These are phyloP conservation scores for Crithidia fasciculata DNA, from an alignment of 208 protist genomes.

Conservation along the genomic window DNA sequence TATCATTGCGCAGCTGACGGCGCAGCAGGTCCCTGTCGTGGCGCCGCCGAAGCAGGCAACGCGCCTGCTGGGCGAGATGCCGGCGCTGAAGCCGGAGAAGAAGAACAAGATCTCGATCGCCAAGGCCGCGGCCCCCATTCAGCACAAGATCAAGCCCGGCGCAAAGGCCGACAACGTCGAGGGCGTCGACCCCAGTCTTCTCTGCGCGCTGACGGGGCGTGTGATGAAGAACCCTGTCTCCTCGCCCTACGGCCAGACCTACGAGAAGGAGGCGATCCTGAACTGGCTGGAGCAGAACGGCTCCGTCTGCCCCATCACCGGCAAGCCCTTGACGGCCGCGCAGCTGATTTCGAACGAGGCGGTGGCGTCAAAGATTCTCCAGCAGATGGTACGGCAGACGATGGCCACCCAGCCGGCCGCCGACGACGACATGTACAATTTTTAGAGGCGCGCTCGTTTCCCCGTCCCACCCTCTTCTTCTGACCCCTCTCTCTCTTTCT, in stretches of 20 bases:
- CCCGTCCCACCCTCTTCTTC: neutral
- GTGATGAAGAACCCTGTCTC: constrained; percentile 92
- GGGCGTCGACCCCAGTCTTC: constrained; percentile 67
- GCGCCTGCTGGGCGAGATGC: constrained; percentile 69
- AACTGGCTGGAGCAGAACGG: constrained; percentile 89
- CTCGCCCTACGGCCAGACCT: constrained; percentile 91
- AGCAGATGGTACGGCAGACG: constrained; percentile 78
- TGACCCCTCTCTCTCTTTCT: neutral
- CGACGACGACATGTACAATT: constrained; percentile 90
- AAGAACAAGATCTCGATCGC: constrained; percentile 79
- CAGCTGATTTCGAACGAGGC: constrained; percentile 74
- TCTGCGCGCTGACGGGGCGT: constrained; percentile 86
- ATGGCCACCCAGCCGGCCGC: constrained; percentile 66
- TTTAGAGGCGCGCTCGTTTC: constrained; percentile 42
- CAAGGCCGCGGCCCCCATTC: constrained; percentile 67
- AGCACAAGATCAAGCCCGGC: constrained; percentile 43
- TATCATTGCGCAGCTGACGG: constrained; percentile 47
- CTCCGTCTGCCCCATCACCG: constrained; percentile 90
- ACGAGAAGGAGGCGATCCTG: constrained; percentile 86
- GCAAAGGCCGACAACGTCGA: constrained; percentile 52
- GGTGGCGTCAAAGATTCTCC: constrained; percentile 75
- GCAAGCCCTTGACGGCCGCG: constrained; percentile 68
- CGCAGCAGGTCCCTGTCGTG: constrained; percentile 30
- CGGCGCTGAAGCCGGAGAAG: constrained; percentile 53
- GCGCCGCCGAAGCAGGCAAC: constrained; percentile 24